Conservation (phyloP, 768 basidiomycete species). For the Leccinum subtestaceum region DNA sequence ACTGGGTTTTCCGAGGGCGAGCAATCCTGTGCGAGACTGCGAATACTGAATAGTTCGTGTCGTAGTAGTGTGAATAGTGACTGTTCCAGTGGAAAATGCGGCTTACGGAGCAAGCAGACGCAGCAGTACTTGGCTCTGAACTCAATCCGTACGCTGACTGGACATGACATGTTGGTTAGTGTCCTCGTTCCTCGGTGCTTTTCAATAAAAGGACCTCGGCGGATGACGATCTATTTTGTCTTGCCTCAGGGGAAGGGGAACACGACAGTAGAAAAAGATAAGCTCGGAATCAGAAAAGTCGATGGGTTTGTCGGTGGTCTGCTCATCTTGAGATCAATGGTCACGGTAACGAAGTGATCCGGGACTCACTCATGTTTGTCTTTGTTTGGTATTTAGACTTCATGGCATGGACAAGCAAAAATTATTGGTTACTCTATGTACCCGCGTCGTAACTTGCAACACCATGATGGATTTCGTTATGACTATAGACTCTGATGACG, state of each 20-base stretch:
- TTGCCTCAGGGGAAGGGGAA: background rate
- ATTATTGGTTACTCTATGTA: background rate
- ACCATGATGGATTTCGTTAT: constrained; percentile 64
- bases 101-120: background rate
- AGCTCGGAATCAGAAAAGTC: background rate
- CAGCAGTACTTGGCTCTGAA: background rate
- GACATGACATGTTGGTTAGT: background rate
- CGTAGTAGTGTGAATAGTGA: background rate
- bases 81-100: background rate
- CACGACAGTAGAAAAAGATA: background rate
- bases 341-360: no score
- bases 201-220: background rate
- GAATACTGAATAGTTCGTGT: background rate
- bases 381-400: constrained; percentile 15
- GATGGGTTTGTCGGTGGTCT: background rate
- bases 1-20: background rate
- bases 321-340: background rate
- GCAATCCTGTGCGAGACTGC: background rate
- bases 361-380: constrained; percentile 10
- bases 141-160: background rate
- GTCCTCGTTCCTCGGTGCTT: background rate
- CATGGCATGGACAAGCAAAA: background rate
- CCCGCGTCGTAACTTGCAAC: background rate
- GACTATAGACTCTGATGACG: constrained; percentile 81
- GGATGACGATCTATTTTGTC: background rate